Evolutionary conservation across 2,329 filamentous ascomycete genomes (phyloP).

Genomic region (Moelleriella libera): DNA sequence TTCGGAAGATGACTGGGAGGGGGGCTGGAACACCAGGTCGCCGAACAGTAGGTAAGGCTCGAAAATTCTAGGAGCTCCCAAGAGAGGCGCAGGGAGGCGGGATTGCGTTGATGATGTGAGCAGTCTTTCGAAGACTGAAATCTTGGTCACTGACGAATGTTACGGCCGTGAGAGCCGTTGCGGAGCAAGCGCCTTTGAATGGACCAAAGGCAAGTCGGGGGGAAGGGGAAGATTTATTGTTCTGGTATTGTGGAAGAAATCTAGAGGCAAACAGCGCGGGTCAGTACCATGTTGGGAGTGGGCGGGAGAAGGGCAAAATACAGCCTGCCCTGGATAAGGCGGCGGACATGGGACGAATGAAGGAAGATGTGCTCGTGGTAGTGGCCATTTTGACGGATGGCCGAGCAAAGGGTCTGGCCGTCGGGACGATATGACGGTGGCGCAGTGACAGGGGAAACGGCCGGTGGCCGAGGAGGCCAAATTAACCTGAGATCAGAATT

Average conservation of each 20-base stretch:
- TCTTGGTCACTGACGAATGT: conserved; percentile 52
- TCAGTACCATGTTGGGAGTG: neutral
- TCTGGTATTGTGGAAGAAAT: too few species aligned
- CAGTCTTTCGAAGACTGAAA: conserved; percentile 51
- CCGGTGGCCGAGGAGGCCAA: conserved; percentile 2
- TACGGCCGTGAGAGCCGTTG: conserved; percentile 50
- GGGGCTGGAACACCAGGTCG: conserved; percentile 29
- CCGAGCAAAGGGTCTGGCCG: conserved; percentile 4
- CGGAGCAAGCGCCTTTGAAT: conserved; percentile 45
- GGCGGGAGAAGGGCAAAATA: neutral
- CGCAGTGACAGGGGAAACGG: conserved; percentile 4
- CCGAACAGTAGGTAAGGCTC: conserved; percentile 37
- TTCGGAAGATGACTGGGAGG: conserved; percentile 42
- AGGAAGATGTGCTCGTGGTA: neutral
- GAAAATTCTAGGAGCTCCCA: conserved; percentile 31
- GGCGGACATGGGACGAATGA: neutral
- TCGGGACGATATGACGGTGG: conserved; percentile 3
- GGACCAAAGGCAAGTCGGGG: conserved; percentile 46
- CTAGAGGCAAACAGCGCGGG: too few species aligned
- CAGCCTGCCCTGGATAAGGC: neutral
- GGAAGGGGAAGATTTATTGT: too few species aligned
- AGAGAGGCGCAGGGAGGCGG: conserved; percentile 41
- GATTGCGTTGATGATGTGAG: conserved; percentile 52
- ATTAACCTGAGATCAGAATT: conserved; percentile 3
- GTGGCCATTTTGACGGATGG: conserved; percentile 5